Evolutionary conservation across 164 flowering plant genomes (phyloP).

Genomic region (Sextonia rubra): DNA sequence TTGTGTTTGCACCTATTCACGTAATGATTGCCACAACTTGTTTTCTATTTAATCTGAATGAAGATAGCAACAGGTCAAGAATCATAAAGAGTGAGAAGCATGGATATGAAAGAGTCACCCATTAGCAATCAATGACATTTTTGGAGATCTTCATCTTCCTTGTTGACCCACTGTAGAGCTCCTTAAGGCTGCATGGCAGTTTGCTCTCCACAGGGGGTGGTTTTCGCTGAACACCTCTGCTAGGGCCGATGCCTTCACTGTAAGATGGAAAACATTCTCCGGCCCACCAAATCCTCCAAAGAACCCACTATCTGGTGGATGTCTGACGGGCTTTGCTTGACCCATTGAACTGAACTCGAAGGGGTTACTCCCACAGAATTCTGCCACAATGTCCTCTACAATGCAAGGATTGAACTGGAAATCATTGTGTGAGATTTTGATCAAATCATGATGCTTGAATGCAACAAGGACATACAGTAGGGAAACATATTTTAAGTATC

Average conservation of each 20-base stretch:
- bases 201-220: constrained; percentile 46
- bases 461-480: too few relatives aligned
- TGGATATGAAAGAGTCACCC: constrained; percentile 16
- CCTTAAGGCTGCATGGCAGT: constrained; percentile 55
- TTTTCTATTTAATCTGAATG: too few relatives aligned
- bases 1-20: too few relatives aligned
- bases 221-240: constrained; percentile 25
- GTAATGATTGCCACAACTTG: too few relatives aligned
- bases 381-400: constrained; percentile 52
- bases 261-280: constrained; percentile 18
- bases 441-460: too few relatives aligned
- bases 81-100: neutral
- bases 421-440: constrained; percentile 20
- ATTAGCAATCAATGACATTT: constrained; percentile 21
- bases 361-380: constrained; percentile 54
- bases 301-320: constrained; percentile 21
- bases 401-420: constrained; percentile 48
- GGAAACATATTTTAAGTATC: too few relatives aligned
- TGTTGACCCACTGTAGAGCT: constrained; percentile 54
- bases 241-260: constrained; percentile 17
- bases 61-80: neutral
- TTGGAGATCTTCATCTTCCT: too few relatives aligned
- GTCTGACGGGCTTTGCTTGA: constrained; percentile 25
- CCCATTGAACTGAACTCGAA: constrained; percentile 34
- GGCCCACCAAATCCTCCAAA: constrained; percentile 24